These are phyloP conservation scores for Monilinia fructicola DNA, from an alignment of 2,329 filamentous ascomycete species.

Conservation along the genomic window DNA sequence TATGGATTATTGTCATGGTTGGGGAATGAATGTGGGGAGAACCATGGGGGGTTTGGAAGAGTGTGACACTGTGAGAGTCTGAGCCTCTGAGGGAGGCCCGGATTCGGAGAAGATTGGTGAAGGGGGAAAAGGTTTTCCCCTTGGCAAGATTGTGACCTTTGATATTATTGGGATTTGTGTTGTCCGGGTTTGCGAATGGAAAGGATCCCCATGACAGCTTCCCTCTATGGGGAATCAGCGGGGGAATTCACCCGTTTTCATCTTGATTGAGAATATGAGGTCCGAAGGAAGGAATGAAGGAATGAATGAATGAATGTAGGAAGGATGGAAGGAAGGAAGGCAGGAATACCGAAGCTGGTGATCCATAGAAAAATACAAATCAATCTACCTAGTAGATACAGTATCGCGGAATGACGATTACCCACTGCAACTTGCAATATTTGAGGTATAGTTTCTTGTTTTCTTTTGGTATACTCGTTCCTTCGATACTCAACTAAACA, in stretches of 20 bases:
- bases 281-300: too few relatives aligned
- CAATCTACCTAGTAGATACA: too few relatives aligned
- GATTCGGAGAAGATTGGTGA: not conserved
- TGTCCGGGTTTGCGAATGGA: not conserved
- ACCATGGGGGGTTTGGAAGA: too few relatives aligned
- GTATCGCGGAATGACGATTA: not conserved
- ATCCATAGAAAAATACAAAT: not conserved
- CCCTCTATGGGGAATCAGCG: conserved; percentile 17
- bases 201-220: conserved; percentile 1
- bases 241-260: not conserved
- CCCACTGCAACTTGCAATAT: not conserved
- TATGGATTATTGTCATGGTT: not conserved
- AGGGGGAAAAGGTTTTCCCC: conserved; percentile 18
- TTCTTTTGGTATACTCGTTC: not conserved
- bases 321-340: not conserved
- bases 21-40: not conserved
- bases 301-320: too few relatives aligned
- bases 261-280: not conserved
- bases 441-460: not conserved
- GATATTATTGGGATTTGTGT: not conserved
- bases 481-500: not conserved
- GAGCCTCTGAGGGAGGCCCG: not conserved
- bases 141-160: not conserved
- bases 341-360: not conserved
- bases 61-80: not conserved